Evolutionary conservation across 257 asterid genomes (phyloP), one percentile per base, ranked within the genome.

Genomic region (Apocynum venetum): DNA sequence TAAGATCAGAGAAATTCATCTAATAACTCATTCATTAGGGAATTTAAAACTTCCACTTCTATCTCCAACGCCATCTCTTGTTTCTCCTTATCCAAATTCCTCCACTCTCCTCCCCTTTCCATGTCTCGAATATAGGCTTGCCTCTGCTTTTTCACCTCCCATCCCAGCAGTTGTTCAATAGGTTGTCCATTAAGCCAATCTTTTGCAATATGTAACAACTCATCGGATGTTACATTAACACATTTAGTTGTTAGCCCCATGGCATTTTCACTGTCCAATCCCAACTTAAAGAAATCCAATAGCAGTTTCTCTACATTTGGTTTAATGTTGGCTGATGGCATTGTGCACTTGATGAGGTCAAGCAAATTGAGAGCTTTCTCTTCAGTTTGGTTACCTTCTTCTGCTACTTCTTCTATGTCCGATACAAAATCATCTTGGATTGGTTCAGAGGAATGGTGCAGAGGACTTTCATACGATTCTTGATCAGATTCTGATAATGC

Each of bases 91-190:
- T 83, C 86, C 73, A 78, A 76, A 31, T 68, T 77, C 80, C 70
- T 90, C 98, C 97, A 94, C 52, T 83, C 79, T 60, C 89, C 89
- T 48, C 81, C 77, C n/a, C 76, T 86, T 71, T 91, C 97, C 90
- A 92, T 91, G 25, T 87, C 98, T 3, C 72, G 76, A 41, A 92
- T 64, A 75, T 87, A 92, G 17, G 87, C 82, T 71, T 77, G 81
- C 73, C 92, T 81, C 73, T 89, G 88, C 86, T 82, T 80, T 76
- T 82, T 74, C 78, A 85, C 89, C 38, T 79, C 88, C 92, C 96
- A 86, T 25, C 84, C 93, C 40, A 82, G 35, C 60, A 80, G 46
- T 48, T 76, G 41, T 9, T 75, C 86, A 0, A 49, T 11, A 4
- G 78, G 76, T 57, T 79, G 43, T 64, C 89, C 93, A 14, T 78